These are phyloP conservation scores for Chaetomium sp. DNA, from an alignment of 2,329 filamentous ascomycete species.

Conservation along the genomic window DNA sequence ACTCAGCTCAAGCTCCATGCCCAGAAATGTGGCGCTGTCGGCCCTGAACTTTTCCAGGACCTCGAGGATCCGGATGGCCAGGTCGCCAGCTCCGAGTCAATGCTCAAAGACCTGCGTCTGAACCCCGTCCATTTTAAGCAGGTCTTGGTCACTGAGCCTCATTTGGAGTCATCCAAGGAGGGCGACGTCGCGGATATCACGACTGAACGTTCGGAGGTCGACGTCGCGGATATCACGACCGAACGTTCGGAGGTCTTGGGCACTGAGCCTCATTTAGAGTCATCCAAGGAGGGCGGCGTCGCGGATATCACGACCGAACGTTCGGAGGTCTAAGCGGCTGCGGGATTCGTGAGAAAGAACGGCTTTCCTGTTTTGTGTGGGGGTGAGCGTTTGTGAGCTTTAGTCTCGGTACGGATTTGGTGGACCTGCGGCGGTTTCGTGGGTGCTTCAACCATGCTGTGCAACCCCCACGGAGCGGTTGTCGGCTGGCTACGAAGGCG, in stretches of 20 bases:
- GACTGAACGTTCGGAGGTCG: too few relatives aligned
- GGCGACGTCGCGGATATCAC: not conserved
- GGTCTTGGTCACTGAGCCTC: not conserved
- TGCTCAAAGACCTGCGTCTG: not conserved
- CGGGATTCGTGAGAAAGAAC: not conserved
- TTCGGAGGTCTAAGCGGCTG: not conserved
- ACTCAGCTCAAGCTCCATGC: slow-evolving; percentile 29
- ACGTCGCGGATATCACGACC: too few relatives aligned
- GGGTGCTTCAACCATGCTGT: not conserved
- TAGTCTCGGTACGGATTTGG: not conserved
- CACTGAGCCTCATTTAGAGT: not conserved
- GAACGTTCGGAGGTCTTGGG: slow-evolving; percentile 3
- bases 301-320: not conserved
- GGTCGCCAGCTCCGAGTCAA: not conserved
- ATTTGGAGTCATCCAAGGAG: not conserved
- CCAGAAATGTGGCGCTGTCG: slow-evolving; percentile 28
- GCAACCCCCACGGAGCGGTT: not conserved
- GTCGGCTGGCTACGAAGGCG: not conserved
- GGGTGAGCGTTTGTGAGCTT: not conserved
- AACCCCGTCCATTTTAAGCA: not conserved
- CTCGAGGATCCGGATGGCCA: slow-evolving; percentile 9
- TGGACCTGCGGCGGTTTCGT: not conserved
- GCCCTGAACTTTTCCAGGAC: slow-evolving; percentile 22
- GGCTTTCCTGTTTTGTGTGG: not conserved
- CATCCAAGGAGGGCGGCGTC: not conserved